Evolutionary conservation across 2,329 filamentous ascomycete genomes (phyloP).

Genomic region (Boeremia exigua): DNA sequence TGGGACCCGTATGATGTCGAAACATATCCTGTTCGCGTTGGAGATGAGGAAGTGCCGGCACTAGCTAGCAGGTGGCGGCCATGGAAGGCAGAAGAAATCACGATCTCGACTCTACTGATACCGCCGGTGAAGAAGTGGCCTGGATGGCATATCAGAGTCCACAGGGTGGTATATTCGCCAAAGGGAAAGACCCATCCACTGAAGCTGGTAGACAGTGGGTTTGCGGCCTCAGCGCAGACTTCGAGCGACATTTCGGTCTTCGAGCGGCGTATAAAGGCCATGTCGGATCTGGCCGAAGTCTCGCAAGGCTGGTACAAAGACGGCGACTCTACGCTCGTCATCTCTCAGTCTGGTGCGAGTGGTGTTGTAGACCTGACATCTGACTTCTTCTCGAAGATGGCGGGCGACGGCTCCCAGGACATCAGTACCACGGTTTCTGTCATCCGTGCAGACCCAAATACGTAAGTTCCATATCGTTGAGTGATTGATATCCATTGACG

Average conservation of each 20-base stretch:
- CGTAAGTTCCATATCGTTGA: constrained; percentile 12
- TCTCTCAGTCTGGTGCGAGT: constrained; percentile 23
- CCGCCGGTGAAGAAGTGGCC: constrained; percentile 14
- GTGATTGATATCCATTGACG: background rate
- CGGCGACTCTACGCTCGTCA: constrained; percentile 2
- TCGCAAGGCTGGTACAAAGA: constrained; percentile 19
- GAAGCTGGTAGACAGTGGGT: constrained; percentile 20
- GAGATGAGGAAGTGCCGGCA: background rate
- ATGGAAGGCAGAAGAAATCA: constrained; percentile 12
- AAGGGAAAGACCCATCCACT: background rate
- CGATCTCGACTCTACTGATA: constrained; percentile 15
- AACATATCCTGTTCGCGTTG: background rate
- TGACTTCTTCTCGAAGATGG: background rate
- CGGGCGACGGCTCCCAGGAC: background rate
- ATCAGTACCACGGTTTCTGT: background rate
- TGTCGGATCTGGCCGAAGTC: background rate
- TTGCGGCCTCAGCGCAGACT: constrained; percentile 23
- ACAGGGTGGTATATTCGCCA: constrained; percentile 3
- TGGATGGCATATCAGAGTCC: constrained; percentile 24
- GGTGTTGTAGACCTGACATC: constrained; percentile 20
- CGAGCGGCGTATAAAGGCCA: constrained; percentile 2
- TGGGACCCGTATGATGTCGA: constrained; percentile 27
- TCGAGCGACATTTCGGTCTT: constrained; percentile 18
- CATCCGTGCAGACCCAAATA: constrained; percentile 29
- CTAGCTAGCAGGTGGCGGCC: constrained; percentile 20